phyloP scores from a whole-genome alignment of 2,329 filamentous ascomycete species.

The Annulohypoxylon truncatum region DNA sequence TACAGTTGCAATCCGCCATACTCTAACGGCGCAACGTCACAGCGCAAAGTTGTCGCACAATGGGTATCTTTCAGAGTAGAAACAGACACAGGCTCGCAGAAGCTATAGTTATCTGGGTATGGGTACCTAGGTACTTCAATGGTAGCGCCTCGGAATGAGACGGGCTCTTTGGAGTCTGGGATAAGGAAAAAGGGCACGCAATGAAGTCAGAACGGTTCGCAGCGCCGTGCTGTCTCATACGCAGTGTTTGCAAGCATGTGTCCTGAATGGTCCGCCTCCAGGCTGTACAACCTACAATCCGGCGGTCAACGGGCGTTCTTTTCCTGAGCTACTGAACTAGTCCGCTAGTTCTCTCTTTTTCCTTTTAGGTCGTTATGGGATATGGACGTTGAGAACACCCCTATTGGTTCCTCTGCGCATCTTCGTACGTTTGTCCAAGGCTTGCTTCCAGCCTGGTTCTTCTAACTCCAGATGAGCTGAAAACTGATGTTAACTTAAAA shows the following conservation, averaged over 20 bases:
- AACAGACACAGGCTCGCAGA: not conserved
- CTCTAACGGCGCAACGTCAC: not conserved
- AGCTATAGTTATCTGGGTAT: not conserved
- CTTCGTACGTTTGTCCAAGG: not conserved
- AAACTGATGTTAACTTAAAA: slow-evolving; percentile 1
- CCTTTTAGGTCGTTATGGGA: slow-evolving; percentile 18
- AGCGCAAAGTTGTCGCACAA: not conserved
- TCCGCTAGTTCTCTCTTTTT: slow-evolving; percentile 29
- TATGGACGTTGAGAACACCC: not conserved
- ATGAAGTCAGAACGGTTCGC: slow-evolving; percentile 27
- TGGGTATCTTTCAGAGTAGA: not conserved
- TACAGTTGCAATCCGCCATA: slow-evolving; percentile 9
- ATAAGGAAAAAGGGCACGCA: slow-evolving; percentile 2
- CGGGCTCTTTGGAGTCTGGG: slow-evolving; percentile 3
- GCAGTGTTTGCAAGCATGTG: slow-evolving; percentile 39
- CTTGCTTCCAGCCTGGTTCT: slow-evolving; percentile 1
- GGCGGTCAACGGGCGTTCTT: slow-evolving; percentile 36
- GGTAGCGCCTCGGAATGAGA: slow-evolving; percentile 20
- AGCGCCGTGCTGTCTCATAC: slow-evolving; percentile 40
- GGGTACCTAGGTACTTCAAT: not conserved
- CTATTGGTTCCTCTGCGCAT: not conserved
- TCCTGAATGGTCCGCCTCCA: slow-evolving; percentile 31
- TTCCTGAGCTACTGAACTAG: slow-evolving; percentile 27
- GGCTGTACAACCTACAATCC: slow-evolving; percentile 37
- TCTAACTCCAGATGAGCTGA: not conserved